Base-by-base conservation (phyloP, 2,329 filamentous ascomycete genomes). In the Cladophialophora carrionii region DNA sequence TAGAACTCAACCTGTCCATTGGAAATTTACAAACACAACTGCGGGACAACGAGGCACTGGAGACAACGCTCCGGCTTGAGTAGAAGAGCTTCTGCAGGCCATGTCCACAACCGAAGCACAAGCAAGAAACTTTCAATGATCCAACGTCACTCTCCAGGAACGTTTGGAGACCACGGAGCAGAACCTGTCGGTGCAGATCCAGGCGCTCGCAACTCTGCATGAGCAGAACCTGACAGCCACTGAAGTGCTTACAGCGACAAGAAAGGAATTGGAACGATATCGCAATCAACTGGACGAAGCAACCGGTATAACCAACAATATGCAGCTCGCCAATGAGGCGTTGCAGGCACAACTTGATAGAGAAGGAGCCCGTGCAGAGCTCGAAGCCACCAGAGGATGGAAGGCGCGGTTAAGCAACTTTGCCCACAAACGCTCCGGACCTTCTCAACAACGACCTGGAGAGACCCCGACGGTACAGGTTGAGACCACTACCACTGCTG, bases 361-460 rank as follows among this genome's bases (percentile, higher is more conserved):
- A 17, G 48, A 51, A 51, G 6, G 22, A 51, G 48, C 20, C 9
- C 9, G 48, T 9, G 6, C 8, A 9, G 48, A 51, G 9, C 20
- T 29, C 14, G 48, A 26, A 5, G 22, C 48, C 22, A 51, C 20
- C 48, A 51, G 26, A 26, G 8, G 10, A 8, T 51, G 48, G 48
- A 51, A 51, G 22, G 48, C 24, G 20, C 48, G 48, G 5, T 9
- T 51, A 12, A 22, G 24, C 2, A 3, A 51, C 48, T 51, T 51
- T 14, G 20, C 9, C 22, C 48, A 51, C 3, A 51, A 26, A 51
- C 48, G 3, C 4, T 26, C 48, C 7, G 5, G 20, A 12, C 5
- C 48, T 8, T 51, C 48, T 51, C 22, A 17, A 51, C 48, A 51
- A 51, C 22, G 22, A 51, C 48, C 9, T 51, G 48, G 24, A 51